Evolutionary conservation across 495 filamentous ascomycete species (phyloP), one percentile per base, ranked within the genome.

Genomic region (Podospora pseudoanserina): DNA sequence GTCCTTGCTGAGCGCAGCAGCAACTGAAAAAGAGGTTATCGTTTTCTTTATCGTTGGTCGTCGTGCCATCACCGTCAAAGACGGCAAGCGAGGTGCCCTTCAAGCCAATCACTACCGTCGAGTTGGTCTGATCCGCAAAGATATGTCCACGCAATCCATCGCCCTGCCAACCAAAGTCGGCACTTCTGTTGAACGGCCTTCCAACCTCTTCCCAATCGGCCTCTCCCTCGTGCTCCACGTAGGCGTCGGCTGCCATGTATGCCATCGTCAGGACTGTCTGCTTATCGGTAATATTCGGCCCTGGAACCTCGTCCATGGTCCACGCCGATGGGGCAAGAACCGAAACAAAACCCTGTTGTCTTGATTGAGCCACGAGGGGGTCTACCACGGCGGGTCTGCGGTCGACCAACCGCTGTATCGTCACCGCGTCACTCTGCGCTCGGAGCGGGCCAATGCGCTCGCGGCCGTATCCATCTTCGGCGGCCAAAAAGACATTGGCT

Each of bases 1-100:
- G 91, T 0, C 92, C 92, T 67, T 96, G 92, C 80, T 97, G 92
- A 13, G 88, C 95, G 80, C 95, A 99, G 76, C 95, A 99, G 80
- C 95, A 99, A 75, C 94, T 93, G 81, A 97, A 97, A 76, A 94
- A 96, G 9, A 99, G 86, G 74, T 99, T 99, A 76, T 99, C 95
- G 76, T 99, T 99, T 61, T 91, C 81, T 78, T 99, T 99, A 79
- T 99, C 95, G 74, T 97, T 97, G 4, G 93, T 97, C 0, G 93
- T 97, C 0, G 95, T 97, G 15, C 92, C 94, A 9, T 93, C 91
- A 3, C 95, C 95, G 76, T 98, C 95, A 75, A 97, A 98, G 11
- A 98, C 88, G 13, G 96, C 95, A 1, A 88, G 85, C 57, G 93
- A 91, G 5, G 93, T 97, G 20, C 94, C 93, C 79, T 99, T 99